Evolutionary conservation across 2,329 filamentous ascomycete genomes (phyloP).

Genomic region (Karstenula rhodostoma): DNA sequence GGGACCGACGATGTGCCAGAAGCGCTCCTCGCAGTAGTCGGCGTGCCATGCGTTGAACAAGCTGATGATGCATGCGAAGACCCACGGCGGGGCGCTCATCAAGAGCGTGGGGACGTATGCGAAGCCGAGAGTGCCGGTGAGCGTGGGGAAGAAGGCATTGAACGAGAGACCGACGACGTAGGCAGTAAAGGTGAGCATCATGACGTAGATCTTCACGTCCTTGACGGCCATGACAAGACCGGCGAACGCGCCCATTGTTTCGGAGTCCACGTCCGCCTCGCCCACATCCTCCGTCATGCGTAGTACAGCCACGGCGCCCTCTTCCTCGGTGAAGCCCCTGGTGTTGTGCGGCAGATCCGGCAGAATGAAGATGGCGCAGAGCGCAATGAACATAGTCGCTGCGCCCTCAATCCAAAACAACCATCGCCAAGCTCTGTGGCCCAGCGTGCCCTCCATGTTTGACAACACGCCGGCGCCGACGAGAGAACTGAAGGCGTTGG

Average conservation of each 20-base stretch:
- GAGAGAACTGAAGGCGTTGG: slow-evolving; percentile 56
- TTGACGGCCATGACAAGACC: slow-evolving; percentile 67
- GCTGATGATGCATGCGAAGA: slow-evolving; percentile 55
- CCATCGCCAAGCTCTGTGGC: slow-evolving; percentile 52
- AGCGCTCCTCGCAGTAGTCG: slow-evolving; percentile 59
- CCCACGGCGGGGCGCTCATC: slow-evolving; percentile 59
- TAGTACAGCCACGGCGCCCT: slow-evolving; percentile 52
- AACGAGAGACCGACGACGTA: slow-evolving; percentile 63
- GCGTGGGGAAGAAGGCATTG: slow-evolving; percentile 50
- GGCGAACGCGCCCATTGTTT: slow-evolving; percentile 60
- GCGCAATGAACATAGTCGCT: slow-evolving; percentile 43
- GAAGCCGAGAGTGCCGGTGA: slow-evolving; percentile 50
- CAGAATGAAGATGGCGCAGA: slow-evolving; percentile 41
- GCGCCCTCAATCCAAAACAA: slow-evolving; percentile 52
- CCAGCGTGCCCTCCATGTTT: slow-evolving; percentile 46
- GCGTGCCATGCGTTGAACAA: slow-evolving; percentile 62
- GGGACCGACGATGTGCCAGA: slow-evolving; percentile 61
- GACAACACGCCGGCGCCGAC: slow-evolving; percentile 53
- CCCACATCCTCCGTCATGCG: slow-evolving; percentile 60
- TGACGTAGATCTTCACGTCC: slow-evolving; percentile 69
- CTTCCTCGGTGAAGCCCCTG: slow-evolving; percentile 56
- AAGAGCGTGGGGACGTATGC: slow-evolving; percentile 48
- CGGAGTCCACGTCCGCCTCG: slow-evolving; percentile 51
- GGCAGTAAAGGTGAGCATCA: slow-evolving; percentile 69
- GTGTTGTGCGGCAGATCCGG: slow-evolving; percentile 51